Base-by-base conservation (phyloP, 2,329 filamentous ascomycete genomes). In the Cladosporium sphaerospermum region DNA sequence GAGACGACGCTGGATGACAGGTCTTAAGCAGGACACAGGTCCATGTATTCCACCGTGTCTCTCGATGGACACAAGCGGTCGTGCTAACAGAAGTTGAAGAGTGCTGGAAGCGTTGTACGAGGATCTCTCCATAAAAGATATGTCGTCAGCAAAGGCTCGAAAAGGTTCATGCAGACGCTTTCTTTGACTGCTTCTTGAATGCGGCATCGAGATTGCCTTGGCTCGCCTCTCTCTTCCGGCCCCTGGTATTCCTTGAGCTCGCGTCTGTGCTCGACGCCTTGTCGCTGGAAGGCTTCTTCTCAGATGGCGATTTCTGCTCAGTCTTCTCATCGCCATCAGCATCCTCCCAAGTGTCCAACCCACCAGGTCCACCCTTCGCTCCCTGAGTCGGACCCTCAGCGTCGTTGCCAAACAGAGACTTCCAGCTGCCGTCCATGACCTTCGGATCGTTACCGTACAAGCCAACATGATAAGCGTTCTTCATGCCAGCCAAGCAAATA, bases 401-500 rank as follows among this genome's bases (percentile, higher is more conserved):
- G 2, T 65, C 56, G 61, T 76, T 71, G 28, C 68, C 68, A 55
- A 81, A 81, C 16, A 76, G 56, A 59, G 71, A 62, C 57, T 74
- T 74, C 77, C 78, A 81, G 11, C 66, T 79, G 4, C 85, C 86
- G 59, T 86, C 77, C 45, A 82, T 63, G 2, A 87, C 83, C 59
- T 71, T 76, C 6, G 76, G 66, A 63, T 87, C 76, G 57, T 85
- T 75, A 0, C 87, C 86, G 61, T 85, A 77, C 19, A 90, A 62
- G 0, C 81, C 80, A 1, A 85, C 75, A 6, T 73, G 65, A 65
- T 89, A 90, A 0, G 86, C 86, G 43, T 77, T 76, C 72, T 89
- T 89, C 79, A 89, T 83, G 0, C 79, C 81, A 39, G 78, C 70
- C 1, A 90, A 71, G 61, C 87, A 90, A 2, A 80, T 70, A 6